These are phyloP conservation scores for Aspergillus vadensis DNA, from an alignment of 2,329 filamentous ascomycete genomes.

Conservation along the genomic window DNA sequence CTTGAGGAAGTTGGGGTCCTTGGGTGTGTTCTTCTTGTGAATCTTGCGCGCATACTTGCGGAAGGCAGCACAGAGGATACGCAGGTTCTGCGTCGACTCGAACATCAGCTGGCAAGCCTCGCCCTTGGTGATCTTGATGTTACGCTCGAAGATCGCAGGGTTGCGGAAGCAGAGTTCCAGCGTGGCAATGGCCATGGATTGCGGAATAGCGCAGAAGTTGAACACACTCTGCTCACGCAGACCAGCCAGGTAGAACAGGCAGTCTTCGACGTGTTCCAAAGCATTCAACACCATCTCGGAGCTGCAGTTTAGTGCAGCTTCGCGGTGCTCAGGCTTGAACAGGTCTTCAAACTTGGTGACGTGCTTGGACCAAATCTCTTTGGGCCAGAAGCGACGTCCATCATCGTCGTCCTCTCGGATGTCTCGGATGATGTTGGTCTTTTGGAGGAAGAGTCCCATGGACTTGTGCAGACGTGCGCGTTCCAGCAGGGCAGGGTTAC, in stretches of 20 bases:
- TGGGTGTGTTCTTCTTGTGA: conserved; percentile 89
- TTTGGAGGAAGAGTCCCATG: conserved; percentile 97
- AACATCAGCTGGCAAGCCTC: conserved; percentile 89
- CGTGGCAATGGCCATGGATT: conserved; percentile 96
- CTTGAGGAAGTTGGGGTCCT: conserved; percentile 86
- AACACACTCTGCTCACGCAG: conserved; percentile 96
- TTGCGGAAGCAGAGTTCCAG: conserved; percentile 92
- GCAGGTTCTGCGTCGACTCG: conserved; percentile 87
- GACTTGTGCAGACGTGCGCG: conserved; percentile 82
- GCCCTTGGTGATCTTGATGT: conserved; percentile 96
- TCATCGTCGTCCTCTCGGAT: conserved; percentile 87
- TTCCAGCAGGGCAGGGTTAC: conserved; percentile 79
- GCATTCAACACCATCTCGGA: conserved; percentile 95
- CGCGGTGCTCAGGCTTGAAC: conserved; percentile 76
- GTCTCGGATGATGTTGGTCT: conserved; percentile 98
- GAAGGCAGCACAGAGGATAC: conserved; percentile 79
- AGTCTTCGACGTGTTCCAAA: conserved; percentile 83
- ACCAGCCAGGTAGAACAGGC: conserved; percentile 95
- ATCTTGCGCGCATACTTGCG: conserved; percentile 76
- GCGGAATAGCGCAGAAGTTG: conserved; percentile 97
- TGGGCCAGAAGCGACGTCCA: conserved; percentile 88
- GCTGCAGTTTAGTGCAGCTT: conserved; percentile 78
- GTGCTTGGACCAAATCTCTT: conserved; percentile 96
- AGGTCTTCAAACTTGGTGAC: conserved; percentile 87
- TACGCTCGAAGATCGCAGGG: conserved; percentile 77